Percentiles rank a stretch among this genome's conserved stretches.
phyloP scores from a whole-genome alignment of 2,329 filamentous ascomycete species.

The Lecanicillium sp. region DNA sequence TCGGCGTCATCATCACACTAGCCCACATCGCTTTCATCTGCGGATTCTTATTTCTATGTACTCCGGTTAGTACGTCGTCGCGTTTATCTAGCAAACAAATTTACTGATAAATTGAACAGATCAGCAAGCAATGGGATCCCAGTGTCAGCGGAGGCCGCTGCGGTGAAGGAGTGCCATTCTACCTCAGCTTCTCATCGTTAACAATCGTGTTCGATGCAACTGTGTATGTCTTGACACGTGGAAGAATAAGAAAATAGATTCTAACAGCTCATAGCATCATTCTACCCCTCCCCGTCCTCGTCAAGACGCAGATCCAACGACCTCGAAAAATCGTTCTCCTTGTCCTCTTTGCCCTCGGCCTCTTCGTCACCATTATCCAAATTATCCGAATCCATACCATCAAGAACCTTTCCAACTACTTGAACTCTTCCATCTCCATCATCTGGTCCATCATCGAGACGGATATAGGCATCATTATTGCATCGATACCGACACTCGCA shows the following conservation, averaged over 20 bases:
- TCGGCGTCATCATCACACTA: slow-evolving; percentile 29
- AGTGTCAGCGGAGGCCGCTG: slow-evolving; percentile 32
- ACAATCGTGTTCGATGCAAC: slow-evolving; percentile 37
- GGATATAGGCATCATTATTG: slow-evolving; percentile 37
- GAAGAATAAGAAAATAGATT: background rate
- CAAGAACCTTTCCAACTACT: slow-evolving; percentile 35
- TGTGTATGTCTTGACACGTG: slow-evolving; percentile 26
- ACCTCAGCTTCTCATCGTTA: slow-evolving; percentile 35
- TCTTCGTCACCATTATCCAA: slow-evolving; percentile 46
- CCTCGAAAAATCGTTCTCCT: slow-evolving; percentile 38
- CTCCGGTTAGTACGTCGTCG: slow-evolving; percentile 21
- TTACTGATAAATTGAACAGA: slow-evolving; percentile 4
- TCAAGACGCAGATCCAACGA: slow-evolving; percentile 30
- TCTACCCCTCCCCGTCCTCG: slow-evolving; percentile 35
- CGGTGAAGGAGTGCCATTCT: slow-evolving; percentile 34
- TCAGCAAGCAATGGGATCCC: slow-evolving; percentile 37
- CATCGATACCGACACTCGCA: slow-evolving; percentile 37
- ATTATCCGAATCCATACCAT: slow-evolving; percentile 46
- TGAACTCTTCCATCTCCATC: slow-evolving; percentile 36
- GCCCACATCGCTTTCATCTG: slow-evolving; percentile 35
- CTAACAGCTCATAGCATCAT: slow-evolving; percentile 26
- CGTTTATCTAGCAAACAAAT: too few relatives aligned
- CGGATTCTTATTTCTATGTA: slow-evolving; percentile 31
- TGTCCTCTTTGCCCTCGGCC: slow-evolving; percentile 40
- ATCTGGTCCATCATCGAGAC: slow-evolving; percentile 42